Conservation (phyloP, 495 filamentous ascomycete genomes). For the Talaromyces stipitatus region DNA sequence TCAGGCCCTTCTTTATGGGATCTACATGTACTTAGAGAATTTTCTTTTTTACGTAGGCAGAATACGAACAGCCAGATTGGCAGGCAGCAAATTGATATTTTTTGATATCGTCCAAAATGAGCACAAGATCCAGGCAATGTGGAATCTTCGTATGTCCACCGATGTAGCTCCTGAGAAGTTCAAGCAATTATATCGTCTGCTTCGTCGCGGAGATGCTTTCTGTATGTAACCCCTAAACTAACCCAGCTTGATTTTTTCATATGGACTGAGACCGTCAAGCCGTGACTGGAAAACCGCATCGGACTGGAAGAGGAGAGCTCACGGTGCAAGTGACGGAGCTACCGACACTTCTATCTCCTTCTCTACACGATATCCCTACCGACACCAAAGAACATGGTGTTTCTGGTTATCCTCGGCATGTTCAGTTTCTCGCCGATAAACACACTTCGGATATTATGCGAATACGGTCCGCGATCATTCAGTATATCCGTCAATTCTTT, state of each 20-base stretch:
- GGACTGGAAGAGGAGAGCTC: slow-evolving; percentile 68
- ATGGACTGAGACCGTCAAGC: slow-evolving; percentile 26
- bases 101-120: slow-evolving; percentile 69
- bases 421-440: slow-evolving; percentile 72
- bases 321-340: slow-evolving; percentile 59
- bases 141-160: slow-evolving; percentile 52
- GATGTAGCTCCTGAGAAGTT: slow-evolving; percentile 41
- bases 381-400: slow-evolving; percentile 57
- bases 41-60: slow-evolving; percentile 49
- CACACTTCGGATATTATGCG: slow-evolving; percentile 57
- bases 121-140: slow-evolving; percentile 62
- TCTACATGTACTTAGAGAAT: slow-evolving; percentile 37
- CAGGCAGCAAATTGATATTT: slow-evolving; percentile 72
- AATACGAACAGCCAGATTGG: slow-evolving; percentile 49
- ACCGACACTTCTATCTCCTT: slow-evolving; percentile 67
- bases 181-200: slow-evolving; percentile 47
- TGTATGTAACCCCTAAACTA: slow-evolving; percentile 39
- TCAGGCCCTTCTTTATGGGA: slow-evolving; percentile 12
- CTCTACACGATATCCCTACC: slow-evolving; percentile 65
- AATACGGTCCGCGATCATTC: slow-evolving; percentile 66
- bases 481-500: slow-evolving; percentile 67
- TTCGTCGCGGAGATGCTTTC: slow-evolving; percentile 70
- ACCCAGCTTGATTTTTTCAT: neutral
- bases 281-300: slow-evolving; percentile 63
- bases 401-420: slow-evolving; percentile 60